Base-by-base conservation (phyloP, 1,284 basidiomycete species). In the Microbotryomycetes sp. region DNA sequence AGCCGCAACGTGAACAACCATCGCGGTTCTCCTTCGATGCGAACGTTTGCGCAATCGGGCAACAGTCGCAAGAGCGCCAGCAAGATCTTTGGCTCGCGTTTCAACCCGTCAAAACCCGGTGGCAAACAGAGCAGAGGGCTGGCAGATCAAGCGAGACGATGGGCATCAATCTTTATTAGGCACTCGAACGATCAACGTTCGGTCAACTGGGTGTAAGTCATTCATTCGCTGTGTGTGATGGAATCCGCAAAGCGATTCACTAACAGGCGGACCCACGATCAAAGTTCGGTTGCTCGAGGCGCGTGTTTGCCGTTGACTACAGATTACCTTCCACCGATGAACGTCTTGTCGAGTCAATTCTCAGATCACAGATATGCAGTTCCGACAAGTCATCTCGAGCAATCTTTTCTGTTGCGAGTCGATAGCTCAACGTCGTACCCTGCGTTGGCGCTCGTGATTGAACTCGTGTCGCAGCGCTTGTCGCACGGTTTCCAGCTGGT, bases 401-500 rank as follows among this genome's bases (percentile, higher is more conserved):
- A 75, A 14, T 78, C 77, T 3, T 92, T 92, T 78, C 78, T 92
- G 56, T 80, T 82, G 2, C 79, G 75, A 23, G 66, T 58, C n/a
- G 72, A 66, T 47, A 79, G 12, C 84, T 86, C 60, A 80, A 86
- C 64, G 79, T 85, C 62, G 86, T 84, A 81, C 25, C 89, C 91
- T 0, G 53, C 49, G 30, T 57, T 76, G 32, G 75, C 74, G 6
- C 88, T 96, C 28, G 89, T 97, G 86, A 83, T 87, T 31, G 92
- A 91, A 55, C 94, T 97, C 89, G 88, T 89, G 1, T 91, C 89
- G 4, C 86, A 97, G 58, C 82, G 94, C 16, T 81, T 98, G 7
- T 84, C 87, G 6, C 92, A 97, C 75, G 93, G 94, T n/a, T 98
- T 97, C 76, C 94, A 98, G 74, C 91, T 97, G 72, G 86, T 97